Conservation (phyloP, 495 filamentous ascomycete species). For the Aspergillus indologenus region DNA sequence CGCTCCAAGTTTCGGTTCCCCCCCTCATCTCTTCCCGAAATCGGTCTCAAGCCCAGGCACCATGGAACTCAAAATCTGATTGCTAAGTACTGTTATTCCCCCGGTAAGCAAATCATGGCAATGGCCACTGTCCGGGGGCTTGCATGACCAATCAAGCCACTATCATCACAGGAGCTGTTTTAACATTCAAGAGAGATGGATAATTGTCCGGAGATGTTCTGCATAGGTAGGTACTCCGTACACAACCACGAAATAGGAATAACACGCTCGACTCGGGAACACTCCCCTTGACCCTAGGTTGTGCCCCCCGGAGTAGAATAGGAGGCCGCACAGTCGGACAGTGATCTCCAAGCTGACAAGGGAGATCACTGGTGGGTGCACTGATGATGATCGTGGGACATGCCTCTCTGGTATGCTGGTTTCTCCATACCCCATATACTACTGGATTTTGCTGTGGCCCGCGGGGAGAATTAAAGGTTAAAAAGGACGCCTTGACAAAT, state of each 20-base stretch:
- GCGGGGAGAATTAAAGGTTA: neutral
- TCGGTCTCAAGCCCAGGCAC: neutral
- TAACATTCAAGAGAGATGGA: neutral
- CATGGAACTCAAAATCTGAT: constrained; percentile 1
- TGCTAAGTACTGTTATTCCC: neutral
- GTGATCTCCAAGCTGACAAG: constrained; percentile 3
- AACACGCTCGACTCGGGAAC: too few relatives aligned
- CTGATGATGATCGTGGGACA: neutral
- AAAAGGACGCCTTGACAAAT: constrained; percentile 5
- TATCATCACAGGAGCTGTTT: neutral
- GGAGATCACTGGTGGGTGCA: neutral
- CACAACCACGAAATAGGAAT: too few relatives aligned
- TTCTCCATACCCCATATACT: constrained; percentile 6
- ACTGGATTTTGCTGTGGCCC: neutral
- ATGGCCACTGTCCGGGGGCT: too few relatives aligned
- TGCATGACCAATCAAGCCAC: neutral
- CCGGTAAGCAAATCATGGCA: too few relatives aligned
- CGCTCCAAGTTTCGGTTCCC: neutral
- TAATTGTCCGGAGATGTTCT: neutral
- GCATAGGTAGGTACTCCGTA: neutral
- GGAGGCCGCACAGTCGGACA: neutral
- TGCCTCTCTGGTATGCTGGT: neutral
- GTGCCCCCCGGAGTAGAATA: too few relatives aligned
- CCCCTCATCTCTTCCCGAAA: constrained; percentile 1
- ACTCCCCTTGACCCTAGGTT: neutral